A percentile compares a stretch with the other conserved stretches of the same genome.
phyloP scores from a whole-genome alignment of 2,329 filamentous ascomycete genomes.

The Colletotrichum liaoningense region DNA sequence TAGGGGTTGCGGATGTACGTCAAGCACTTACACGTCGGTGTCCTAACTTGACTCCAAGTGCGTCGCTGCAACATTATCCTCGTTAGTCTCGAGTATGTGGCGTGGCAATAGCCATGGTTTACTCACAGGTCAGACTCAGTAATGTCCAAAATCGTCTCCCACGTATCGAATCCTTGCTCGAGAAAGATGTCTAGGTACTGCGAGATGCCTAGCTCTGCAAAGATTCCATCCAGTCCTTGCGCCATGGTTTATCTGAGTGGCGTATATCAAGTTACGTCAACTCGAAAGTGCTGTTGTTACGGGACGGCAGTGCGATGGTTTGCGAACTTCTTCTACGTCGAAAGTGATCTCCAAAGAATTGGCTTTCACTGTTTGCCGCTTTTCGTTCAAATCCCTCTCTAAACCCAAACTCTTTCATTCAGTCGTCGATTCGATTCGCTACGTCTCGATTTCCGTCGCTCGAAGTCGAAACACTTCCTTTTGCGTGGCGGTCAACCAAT shows the following conservation, averaged over 20 bases:
- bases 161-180: slow-evolving; percentile 85
- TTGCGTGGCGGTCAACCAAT: background rate
- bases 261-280: background rate
- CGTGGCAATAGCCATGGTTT: slow-evolving; percentile 1
- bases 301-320: background rate
- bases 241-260: slow-evolving; percentile 49
- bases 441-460: background rate
- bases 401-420: slow-evolving; percentile 11
- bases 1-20: background rate
- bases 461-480: slow-evolving; percentile 28
- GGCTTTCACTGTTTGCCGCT: background rate
- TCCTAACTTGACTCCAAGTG: slow-evolving; percentile 81
- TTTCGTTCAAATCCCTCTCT: background rate
- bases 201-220: slow-evolving; percentile 81
- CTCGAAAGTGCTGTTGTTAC: background rate
- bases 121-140: slow-evolving; percentile 85
- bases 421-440: slow-evolving; percentile 2
- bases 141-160: slow-evolving; percentile 86
- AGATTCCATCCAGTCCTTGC: slow-evolving; percentile 71
- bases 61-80: slow-evolving; percentile 62
- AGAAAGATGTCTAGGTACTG: slow-evolving; percentile 81
- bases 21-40: slow-evolving; percentile 76
- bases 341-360: background rate
- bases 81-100: background rate
- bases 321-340: background rate